phyloP scores from a whole-genome alignment of 306 rosid species.

The Lathyrus sativus region DNA sequence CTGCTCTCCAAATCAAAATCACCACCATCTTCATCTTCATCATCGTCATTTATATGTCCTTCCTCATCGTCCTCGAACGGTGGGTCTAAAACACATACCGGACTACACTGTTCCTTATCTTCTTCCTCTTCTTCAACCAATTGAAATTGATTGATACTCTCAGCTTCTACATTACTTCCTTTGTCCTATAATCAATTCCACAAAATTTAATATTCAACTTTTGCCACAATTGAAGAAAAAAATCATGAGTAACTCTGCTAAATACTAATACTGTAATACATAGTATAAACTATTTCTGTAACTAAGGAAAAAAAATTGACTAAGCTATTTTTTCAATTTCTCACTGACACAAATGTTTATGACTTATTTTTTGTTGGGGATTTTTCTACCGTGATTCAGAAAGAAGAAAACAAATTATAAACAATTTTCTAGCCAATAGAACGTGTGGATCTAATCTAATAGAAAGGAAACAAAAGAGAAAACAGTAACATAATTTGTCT shows the following conservation, averaged over 20 bases:
- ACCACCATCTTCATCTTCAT: conserved; percentile 37
- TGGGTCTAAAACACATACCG: conserved; percentile 93
- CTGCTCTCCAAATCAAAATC: conserved; percentile 72
- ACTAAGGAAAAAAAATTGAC: neutral
- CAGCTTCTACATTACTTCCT: conserved; percentile 37
- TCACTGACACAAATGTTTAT: neutral
- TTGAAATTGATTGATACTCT: conserved; percentile 43
- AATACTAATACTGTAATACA: neutral
- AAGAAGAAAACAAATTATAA: conserved; percentile 32
- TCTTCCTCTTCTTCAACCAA: conserved; percentile 71
- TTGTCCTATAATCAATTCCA: conserved; percentile 46
- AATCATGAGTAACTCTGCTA: neutral
- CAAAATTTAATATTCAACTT: neutral
- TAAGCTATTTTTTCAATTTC: neutral
- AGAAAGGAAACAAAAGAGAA: conserved; percentile 36
- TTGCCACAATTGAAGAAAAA: neutral
- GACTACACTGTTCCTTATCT: conserved; percentile 93
- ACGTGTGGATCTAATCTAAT: conserved; percentile 39
- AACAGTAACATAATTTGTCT: conserved; percentile 48
- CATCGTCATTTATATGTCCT: conserved; percentile 47
- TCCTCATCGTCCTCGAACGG: conserved; percentile 74
- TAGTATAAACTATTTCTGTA: neutral
- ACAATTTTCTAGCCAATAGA: conserved; percentile 27
- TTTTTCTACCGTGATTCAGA: conserved; percentile 11
- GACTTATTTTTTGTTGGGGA: conserved; percentile 26